Evolutionary conservation across 2,329 filamentous ascomycete genomes (phyloP), one percentile per base, ranked within the genome.

Genomic region (Tolypocladium ovalisporum): DNA sequence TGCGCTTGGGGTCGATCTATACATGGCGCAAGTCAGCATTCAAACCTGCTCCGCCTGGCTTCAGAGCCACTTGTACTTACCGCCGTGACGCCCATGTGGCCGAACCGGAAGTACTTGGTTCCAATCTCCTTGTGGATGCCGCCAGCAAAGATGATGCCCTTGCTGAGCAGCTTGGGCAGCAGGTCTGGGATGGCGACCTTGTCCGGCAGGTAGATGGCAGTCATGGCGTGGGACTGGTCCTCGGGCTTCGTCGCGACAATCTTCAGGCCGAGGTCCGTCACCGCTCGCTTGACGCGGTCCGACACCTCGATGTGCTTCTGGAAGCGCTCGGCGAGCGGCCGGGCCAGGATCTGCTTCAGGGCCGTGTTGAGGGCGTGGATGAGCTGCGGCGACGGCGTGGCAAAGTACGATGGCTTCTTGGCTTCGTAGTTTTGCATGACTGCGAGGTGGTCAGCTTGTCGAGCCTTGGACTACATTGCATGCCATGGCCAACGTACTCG

Each of bases 341-440:
- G 81, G n/a, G 87, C 80, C 54, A 96, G 82, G 68, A 97, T 94
- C 73, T 96, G 90, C 57, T 79, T 87, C 34, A 99, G 80, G 2
- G 91, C 83, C 10, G 92, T 96, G 80, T 99, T 88, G 39, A 99
- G 83, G 53, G 94, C 94, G 73, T 89, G 93, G 64, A 99, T 81
- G 54, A 99, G 84, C 75, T 99, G 94, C 17, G 94, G 94, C 5
- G 92, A 91, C 1, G 94, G 94, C 1, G 94, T 99, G 40, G 94
- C 94, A 69, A 99, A 99, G 79, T 99, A 99, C 2, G 91, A 96
- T 40, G 94, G 85, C 78, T 97, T 99, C 79, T 92, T 90, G 62
- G 90, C 90, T 77, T 99, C 94, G 75, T 99, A 99, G 77, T 97
- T 97, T 77, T 94, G 86, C 93, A 99, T 97, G 74, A 99, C 88